phyloP scores from a whole-genome alignment of 192 early-diverging fungal genomes.

The Gigaspora rosea region DNA sequence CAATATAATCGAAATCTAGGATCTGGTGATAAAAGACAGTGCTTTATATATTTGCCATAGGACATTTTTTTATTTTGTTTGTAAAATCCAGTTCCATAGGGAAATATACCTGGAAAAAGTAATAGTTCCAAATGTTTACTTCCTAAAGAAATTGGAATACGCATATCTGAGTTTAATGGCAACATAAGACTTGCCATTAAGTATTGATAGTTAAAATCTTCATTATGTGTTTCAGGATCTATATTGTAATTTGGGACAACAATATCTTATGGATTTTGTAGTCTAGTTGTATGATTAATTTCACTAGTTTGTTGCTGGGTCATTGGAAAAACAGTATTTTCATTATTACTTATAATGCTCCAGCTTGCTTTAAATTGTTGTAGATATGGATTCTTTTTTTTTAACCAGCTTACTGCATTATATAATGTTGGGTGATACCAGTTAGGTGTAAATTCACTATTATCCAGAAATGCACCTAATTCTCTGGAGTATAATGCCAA shows the following conservation, averaged over 20 bases:
- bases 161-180: neutral
- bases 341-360: neutral
- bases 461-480: neutral
- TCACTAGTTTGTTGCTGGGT: neutral
- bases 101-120: constrained; percentile 1
- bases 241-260: neutral
- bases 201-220: neutral
- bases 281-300: neutral
- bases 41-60: constrained; percentile 6
- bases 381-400: neutral
- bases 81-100: neutral
- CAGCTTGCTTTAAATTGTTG: neutral
- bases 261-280: neutral
- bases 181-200: neutral
- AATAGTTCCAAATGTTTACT: neutral
- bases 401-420: neutral
- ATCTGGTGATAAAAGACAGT: neutral
- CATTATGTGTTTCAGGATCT: constrained; percentile 13
- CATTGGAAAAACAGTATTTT: neutral
- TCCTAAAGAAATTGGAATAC: neutral
- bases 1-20: too few species aligned
- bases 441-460: neutral
- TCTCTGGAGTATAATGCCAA: constrained; percentile 1
- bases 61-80: neutral
- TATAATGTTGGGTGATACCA: neutral